Evolutionary conservation across 352 stramenopile genomes (phyloP).

Genomic region (Plasmopara viticola): DNA sequence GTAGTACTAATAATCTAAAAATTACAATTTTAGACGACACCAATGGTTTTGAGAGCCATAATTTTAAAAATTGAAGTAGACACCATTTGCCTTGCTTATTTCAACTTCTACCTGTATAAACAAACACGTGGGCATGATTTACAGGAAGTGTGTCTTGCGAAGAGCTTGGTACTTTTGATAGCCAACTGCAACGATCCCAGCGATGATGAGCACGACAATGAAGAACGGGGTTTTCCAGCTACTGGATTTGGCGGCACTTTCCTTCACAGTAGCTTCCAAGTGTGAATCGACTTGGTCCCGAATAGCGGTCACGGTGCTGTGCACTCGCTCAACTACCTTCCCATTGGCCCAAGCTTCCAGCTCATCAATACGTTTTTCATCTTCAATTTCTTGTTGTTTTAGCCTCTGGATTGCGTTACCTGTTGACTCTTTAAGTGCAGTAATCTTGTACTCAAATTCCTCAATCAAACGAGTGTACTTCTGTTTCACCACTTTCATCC

Average conservation of each 20-base stretch:
- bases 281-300: slow-evolving; percentile 62
- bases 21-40: too few species aligned
- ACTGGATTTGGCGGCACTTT: slow-evolving; percentile 60
- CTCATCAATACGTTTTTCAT: slow-evolving; percentile 62
- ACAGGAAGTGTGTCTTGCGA: slow-evolving; percentile 83
- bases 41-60: too few species aligned
- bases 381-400: slow-evolving; percentile 56
- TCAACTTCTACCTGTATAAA: too few species aligned
- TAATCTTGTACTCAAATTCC: slow-evolving; percentile 83
- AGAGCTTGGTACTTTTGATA: slow-evolving; percentile 89
- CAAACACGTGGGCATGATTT: slow-evolving; percentile 17
- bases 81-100: too few species aligned
- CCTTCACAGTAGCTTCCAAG: slow-evolving; percentile 62
- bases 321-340: slow-evolving; percentile 50
- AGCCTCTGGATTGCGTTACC: slow-evolving; percentile 81
- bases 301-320: slow-evolving; percentile 50
- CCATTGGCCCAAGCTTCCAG: slow-evolving; percentile 65
- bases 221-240: slow-evolving; percentile 84
- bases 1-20: too few species aligned
- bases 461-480: slow-evolving; percentile 78
- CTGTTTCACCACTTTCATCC: slow-evolving; percentile 60
- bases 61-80: too few species aligned
- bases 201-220: slow-evolving; percentile 64
- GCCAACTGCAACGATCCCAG: slow-evolving; percentile 39
- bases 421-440: slow-evolving; percentile 74